These are phyloP conservation scores for Phellinidium pouzarii DNA, from an alignment of 1,284 basidiomycete species.

Conservation along the genomic window DNA sequence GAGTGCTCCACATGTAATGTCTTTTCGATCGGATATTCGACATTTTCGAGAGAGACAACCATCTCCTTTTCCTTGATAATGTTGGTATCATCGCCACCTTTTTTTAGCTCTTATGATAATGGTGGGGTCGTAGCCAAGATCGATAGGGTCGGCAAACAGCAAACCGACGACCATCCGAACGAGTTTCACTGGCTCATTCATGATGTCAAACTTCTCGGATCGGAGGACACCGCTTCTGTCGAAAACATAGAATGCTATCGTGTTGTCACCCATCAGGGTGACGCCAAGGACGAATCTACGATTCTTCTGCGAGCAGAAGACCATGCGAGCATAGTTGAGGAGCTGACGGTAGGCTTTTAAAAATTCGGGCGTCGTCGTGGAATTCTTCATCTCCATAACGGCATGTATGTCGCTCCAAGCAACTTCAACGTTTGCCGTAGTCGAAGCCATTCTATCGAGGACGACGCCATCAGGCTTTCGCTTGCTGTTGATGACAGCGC, in stretches of 20 bases:
- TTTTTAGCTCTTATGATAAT: too few relatives aligned
- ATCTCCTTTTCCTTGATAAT: background rate
- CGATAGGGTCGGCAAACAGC: background rate
- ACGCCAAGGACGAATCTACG: background rate
- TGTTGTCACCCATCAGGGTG: background rate
- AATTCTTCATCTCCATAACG: too few relatives aligned
- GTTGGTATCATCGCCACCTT: too few relatives aligned
- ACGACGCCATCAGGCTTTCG: too few relatives aligned
- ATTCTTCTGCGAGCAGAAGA: background rate
- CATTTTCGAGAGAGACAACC: too few relatives aligned
- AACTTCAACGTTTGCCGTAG: too few relatives aligned
- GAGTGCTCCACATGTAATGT: background rate
- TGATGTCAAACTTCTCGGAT: background rate
- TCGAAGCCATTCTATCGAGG: too few relatives aligned
- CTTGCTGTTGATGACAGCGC: too few relatives aligned
- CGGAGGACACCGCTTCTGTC: background rate
- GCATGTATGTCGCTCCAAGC: too few relatives aligned
- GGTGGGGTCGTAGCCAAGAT: background rate
- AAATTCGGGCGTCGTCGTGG: too few relatives aligned
- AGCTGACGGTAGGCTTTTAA: background rate
- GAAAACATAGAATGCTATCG: background rate
- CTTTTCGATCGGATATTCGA: too few relatives aligned
- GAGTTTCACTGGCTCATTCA: background rate
- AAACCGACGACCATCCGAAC: background rate
- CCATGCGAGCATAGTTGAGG: background rate